Evolutionary conservation across 306 rosid species (phyloP).

Genomic region (Ormosia emarginata): DNA sequence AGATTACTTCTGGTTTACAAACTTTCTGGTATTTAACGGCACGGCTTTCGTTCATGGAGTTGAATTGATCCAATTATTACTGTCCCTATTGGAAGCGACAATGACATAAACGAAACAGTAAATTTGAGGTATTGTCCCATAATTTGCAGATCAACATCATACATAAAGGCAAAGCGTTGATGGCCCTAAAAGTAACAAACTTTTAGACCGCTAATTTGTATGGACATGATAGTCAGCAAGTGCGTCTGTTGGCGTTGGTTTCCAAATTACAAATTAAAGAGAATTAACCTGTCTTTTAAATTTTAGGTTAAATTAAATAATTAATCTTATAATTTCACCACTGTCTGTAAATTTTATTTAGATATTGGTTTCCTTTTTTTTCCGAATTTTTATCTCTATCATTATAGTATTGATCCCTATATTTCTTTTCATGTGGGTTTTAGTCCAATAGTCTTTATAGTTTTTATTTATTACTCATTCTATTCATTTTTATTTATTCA

Average conservation of each 20-base stretch:
- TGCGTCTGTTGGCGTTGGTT: neutral
- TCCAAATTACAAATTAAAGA: neutral
- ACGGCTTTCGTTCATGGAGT: neutral
- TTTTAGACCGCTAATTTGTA: slow-evolving; percentile 26
- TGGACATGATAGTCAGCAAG: neutral
- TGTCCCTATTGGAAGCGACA: neutral
- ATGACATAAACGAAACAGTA: neutral
- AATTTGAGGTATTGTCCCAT: neutral
- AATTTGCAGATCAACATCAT: slow-evolving; percentile 1
- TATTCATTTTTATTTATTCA: no score
- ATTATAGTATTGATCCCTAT: no score
- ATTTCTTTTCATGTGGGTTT: no score
- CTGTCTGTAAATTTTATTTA: no score
- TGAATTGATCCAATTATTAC: neutral
- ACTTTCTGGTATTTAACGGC: neutral
- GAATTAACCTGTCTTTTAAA: neutral
- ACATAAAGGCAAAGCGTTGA: neutral
- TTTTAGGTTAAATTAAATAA: no score
- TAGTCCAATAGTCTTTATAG: no score
- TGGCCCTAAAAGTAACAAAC: neutral
- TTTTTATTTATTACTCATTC: no score
- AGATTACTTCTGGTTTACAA: neutral
- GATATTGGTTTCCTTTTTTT: no score
- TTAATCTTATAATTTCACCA: no score
- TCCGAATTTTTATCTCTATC: no score